These are phyloP conservation scores for Medicago lupulina DNA, from an alignment of 306 rosid species.

Conservation along the genomic window DNA sequence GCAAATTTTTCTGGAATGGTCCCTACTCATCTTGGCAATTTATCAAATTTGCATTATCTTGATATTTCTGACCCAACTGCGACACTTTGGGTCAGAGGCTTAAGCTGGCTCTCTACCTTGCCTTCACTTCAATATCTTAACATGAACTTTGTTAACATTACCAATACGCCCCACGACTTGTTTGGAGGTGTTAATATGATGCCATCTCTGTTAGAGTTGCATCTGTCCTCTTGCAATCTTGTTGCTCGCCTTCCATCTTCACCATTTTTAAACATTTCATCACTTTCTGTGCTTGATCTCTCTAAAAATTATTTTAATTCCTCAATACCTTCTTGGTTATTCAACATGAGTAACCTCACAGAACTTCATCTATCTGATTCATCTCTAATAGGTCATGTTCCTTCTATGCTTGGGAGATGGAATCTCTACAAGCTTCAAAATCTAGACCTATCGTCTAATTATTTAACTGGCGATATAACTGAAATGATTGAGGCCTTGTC, in stretches of 20 bases:
- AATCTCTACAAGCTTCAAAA: conserved; percentile 13
- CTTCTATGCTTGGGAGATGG: neutral
- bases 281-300: conserved; percentile 28
- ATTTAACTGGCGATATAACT: conserved; percentile 12
- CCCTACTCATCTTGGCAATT: conserved; percentile 31
- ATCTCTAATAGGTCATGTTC: neutral
- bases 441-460: neutral
- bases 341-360: conserved; percentile 29
- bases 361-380: neutral
- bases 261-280: conserved; percentile 24
- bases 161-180: neutral
- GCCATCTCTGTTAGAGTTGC: conserved; percentile 25
- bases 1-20: conserved; percentile 15
- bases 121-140: conserved; percentile 22
- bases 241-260: neutral
- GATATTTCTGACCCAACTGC: neutral
- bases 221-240: conserved; percentile 3
- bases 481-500: conserved; percentile 29
- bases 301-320: conserved; percentile 14
- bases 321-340: conserved; percentile 16
- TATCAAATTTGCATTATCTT: conserved; percentile 29
- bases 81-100: neutral
- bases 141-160: conserved; percentile 15
- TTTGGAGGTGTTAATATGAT: conserved; percentile 9
- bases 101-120: conserved; percentile 19